These are phyloP conservation scores for Trichosporon inkin DNA, from an alignment of 1,284 basidiomycete genomes.

Conservation along the genomic window DNA sequence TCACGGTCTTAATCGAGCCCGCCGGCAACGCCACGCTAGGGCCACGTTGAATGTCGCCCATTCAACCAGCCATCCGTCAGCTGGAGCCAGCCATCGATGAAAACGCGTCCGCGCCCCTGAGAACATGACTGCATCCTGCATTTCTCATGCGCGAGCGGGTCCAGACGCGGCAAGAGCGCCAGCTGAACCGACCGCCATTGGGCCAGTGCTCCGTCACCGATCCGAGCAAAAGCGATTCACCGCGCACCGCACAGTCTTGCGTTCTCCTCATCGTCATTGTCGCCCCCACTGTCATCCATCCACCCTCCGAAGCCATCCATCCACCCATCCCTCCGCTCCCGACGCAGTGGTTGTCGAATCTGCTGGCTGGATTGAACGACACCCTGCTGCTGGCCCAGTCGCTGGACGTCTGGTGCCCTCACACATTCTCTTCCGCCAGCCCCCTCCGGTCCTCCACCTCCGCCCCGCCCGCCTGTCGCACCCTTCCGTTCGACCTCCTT, in stretches of 20 bases:
- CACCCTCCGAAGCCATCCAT: neutral
- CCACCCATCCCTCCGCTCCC: conserved; percentile 4
- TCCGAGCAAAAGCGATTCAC: conserved; percentile 4
- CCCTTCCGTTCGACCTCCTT: neutral
- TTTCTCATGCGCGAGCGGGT: neutral
- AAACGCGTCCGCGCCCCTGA: conserved; percentile 1
- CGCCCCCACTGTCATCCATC: neutral
- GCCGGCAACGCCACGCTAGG: no score
- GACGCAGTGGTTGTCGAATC: conserved; percentile 1
- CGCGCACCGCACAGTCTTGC: neutral
- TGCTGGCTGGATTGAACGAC: conserved; percentile 3
- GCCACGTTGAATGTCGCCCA: neutral
- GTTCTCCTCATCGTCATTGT: conserved; percentile 6
- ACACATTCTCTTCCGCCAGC: conserved; percentile 6
- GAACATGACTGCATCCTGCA: neutral
- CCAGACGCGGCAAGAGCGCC: neutral
- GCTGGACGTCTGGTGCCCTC: neutral
- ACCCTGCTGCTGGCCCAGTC: neutral
- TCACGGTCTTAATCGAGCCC: no score
- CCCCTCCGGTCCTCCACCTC: neutral
- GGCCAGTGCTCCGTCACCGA: neutral
- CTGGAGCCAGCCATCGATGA: neutral
- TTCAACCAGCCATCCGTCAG: conserved; percentile 1
- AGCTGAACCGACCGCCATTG: neutral
- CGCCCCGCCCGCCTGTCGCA: neutral